Conservation (phyloP, 495 filamentous ascomycete genomes). For the Astrothelium macrocarpum region DNA sequence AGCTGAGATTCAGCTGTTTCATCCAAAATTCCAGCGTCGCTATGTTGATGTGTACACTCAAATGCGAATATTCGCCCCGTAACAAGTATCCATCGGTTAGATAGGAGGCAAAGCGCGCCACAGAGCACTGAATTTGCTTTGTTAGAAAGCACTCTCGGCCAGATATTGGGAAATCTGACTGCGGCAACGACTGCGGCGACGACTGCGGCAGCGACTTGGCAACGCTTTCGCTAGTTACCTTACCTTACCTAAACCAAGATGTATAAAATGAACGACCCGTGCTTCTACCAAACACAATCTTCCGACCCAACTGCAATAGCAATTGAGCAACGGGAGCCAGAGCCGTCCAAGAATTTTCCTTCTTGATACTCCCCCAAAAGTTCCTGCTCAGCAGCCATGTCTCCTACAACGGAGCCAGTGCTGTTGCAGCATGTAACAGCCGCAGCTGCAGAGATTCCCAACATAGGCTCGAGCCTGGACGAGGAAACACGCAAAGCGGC, state of each 20-base stretch:
- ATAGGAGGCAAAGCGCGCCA: too few relatives aligned
- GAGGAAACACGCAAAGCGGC: constrained; percentile 2
- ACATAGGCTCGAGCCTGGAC: not conserved
- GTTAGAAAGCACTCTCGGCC: too few relatives aligned
- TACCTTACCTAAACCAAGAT: not conserved
- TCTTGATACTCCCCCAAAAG: not conserved
- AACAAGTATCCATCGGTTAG: too few relatives aligned
- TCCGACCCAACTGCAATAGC: not conserved
- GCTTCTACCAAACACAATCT: not conserved
- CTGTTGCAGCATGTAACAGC: not conserved
- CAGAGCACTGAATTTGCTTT: too few relatives aligned
- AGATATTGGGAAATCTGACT: too few relatives aligned
- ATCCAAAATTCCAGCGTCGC: too few relatives aligned
- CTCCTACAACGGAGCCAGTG: not conserved
- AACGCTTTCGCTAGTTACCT: too few relatives aligned
- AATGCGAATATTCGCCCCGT: too few relatives aligned
- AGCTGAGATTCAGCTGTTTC: too few relatives aligned
- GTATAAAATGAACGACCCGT: not conserved
- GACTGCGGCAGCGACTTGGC: too few relatives aligned
- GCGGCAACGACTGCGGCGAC: too few relatives aligned
- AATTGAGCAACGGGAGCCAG: not conserved
- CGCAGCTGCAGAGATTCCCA: not conserved
- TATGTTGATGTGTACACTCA: too few relatives aligned
- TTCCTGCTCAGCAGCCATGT: not conserved
- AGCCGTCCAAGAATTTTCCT: not conserved